These are phyloP conservation scores for Friedmanniomyces endolithicus DNA, from an alignment of 495 filamentous ascomycete genomes.

Conservation along the genomic window DNA sequence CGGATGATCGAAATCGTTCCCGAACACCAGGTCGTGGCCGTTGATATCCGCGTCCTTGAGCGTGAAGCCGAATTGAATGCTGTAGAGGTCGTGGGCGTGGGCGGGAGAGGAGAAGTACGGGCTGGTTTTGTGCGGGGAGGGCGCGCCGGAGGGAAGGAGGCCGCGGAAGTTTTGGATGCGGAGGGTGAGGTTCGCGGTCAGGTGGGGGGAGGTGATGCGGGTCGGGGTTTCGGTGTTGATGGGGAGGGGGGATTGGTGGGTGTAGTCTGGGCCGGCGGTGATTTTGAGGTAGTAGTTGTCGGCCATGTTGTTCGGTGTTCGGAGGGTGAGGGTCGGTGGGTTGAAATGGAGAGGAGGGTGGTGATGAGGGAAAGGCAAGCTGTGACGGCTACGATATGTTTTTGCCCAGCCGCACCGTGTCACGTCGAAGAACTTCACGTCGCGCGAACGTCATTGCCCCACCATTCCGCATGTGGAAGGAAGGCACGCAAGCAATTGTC, in stretches of 20 bases:
- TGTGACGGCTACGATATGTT: neutral
- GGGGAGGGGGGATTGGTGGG: constrained; percentile 51
- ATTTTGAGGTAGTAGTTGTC: constrained; percentile 56
- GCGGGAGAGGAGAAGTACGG: constrained; percentile 60
- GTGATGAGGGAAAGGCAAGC: neutral
- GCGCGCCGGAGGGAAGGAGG: constrained; percentile 24
- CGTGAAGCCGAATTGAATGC: constrained; percentile 61
- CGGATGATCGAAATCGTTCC: constrained; percentile 83
- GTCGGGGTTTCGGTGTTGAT: constrained; percentile 56
- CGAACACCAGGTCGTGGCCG: constrained; percentile 67
- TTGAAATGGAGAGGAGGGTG: neutral
- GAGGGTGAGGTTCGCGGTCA: constrained; percentile 51
- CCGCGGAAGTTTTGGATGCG: constrained; percentile 52
- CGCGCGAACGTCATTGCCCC: neutral
- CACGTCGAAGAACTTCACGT: neutral
- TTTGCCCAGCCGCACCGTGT: no score
- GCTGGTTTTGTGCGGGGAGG: constrained; percentile 33
- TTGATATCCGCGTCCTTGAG: constrained; percentile 54
- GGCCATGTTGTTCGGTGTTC: constrained; percentile 20
- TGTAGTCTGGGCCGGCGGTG: constrained; percentile 61
- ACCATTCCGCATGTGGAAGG: neutral
- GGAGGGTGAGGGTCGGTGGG: neutral
- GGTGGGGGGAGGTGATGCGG: constrained; percentile 44
- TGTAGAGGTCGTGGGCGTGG: constrained; percentile 68
- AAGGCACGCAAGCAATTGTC: neutral